Conservation (phyloP, 164 flowering plant species). For the Litsea cubeba region DNA sequence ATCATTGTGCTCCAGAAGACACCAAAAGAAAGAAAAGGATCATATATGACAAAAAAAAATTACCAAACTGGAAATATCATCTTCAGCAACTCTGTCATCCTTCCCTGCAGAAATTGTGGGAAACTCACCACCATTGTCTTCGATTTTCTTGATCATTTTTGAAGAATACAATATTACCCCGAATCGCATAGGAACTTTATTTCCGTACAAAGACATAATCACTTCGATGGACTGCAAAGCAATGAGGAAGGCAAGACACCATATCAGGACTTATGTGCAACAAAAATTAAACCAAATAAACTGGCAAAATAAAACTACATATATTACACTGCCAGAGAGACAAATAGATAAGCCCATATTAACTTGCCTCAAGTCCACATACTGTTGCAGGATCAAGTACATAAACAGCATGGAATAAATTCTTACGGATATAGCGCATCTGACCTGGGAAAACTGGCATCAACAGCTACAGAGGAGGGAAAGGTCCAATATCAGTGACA, state of each 20-base stretch:
- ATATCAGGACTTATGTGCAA: background rate
- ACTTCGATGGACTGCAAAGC: slow-evolving; percentile 63
- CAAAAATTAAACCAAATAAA: background rate
- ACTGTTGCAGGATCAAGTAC: slow-evolving; percentile 80
- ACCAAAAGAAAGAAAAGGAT: background rate
- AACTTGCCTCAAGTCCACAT: slow-evolving; percentile 89
- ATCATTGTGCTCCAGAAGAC: background rate
- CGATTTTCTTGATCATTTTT: slow-evolving; percentile 47
- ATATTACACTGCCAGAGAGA: background rate
- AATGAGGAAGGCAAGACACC: background rate
- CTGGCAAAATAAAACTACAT: background rate
- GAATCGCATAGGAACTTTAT: slow-evolving; percentile 83
- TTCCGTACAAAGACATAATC: slow-evolving; percentile 68
- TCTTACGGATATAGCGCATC: slow-evolving; percentile 89
- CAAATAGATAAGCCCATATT: background rate
- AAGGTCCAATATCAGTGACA: background rate
- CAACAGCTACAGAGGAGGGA: slow-evolving; percentile 54
- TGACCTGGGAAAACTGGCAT: slow-evolving; percentile 98
- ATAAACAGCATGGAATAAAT: slow-evolving; percentile 88
- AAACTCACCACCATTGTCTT: slow-evolving; percentile 47
- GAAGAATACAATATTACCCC: slow-evolving; percentile 81
- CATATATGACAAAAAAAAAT: background rate
- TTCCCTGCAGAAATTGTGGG: slow-evolving; percentile 18
- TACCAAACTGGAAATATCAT: slow-evolving; percentile 88
- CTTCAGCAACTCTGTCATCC: slow-evolving; percentile 27